Conservation (phyloP, 139 green algal genomes). For the Tetradesmus lagerheimii region DNA sequence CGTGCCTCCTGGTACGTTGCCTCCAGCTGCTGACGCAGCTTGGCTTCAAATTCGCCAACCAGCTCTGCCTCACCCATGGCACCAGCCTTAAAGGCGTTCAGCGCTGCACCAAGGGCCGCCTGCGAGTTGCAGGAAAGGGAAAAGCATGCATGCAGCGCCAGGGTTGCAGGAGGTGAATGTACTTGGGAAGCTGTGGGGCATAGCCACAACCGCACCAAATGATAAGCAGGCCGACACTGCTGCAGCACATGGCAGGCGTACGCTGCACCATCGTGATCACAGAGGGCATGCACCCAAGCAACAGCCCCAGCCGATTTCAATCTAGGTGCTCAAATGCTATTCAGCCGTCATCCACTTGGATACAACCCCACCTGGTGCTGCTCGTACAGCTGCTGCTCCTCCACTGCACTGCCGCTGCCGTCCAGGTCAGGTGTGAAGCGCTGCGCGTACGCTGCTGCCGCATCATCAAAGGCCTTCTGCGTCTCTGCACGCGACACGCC, state of each 20-base stretch:
- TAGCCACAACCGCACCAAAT: no score
- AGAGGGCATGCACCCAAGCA: background rate
- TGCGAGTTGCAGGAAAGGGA: background rate
- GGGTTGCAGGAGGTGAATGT: no score
- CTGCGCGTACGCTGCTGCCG: slow-evolving; percentile 46
- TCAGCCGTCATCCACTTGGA: no score
- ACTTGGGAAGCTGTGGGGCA: no score
- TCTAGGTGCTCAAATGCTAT: background rate
- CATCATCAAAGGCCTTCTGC: slow-evolving; percentile 54
- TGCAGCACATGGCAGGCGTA: background rate
- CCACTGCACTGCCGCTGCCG: background rate
- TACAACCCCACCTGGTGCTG: background rate
- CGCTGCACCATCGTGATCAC: background rate
- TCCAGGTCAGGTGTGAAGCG: background rate
- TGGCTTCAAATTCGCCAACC: slow-evolving; percentile 33
- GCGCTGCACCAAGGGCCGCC: slow-evolving; percentile 10
- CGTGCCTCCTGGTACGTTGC: background rate
- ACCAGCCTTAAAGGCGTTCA: slow-evolving; percentile 8
- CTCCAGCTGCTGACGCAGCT: slow-evolving; percentile 32
- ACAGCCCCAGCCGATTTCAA: background rate
- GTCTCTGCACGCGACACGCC: slow-evolving; percentile 72
- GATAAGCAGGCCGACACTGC: background rate
- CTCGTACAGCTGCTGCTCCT: background rate
- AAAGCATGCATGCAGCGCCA: background rate
- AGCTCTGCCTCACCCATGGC: slow-evolving; percentile 43